Percentiles rank a stretch among this genome's conserved stretches.
Conservation (phyloP, 208 protist genomes). For the Trypanosomatidae sp. region DNA sequence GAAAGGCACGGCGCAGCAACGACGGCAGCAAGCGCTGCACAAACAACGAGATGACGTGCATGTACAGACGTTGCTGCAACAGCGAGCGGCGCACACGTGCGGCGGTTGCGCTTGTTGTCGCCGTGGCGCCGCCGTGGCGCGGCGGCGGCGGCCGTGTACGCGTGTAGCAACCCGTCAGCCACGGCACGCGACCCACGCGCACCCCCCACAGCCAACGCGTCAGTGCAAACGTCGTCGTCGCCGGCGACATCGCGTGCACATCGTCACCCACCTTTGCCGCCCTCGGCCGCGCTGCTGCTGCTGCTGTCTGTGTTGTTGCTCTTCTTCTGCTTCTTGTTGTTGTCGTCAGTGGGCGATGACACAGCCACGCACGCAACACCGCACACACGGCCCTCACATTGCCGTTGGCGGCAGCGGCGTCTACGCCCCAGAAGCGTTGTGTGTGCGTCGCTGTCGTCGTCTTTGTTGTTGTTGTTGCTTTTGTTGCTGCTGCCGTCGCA, state of each 20-base stretch:
- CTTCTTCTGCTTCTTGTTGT: no score
- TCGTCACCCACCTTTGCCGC: no score
- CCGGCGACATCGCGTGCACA: conserved; percentile 11
- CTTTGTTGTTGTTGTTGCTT: no score
- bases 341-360: no score
- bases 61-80: conserved; percentile 46
- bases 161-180: conserved; percentile 42
- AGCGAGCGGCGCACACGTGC: conserved; percentile 20
- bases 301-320: no score
- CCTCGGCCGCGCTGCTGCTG: no score
- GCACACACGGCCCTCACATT: no score
- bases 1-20: conserved; percentile 28
- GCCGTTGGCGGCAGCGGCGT: no score
- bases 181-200: conserved; percentile 40
- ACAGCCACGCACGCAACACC: no score
- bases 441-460: no score
- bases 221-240: conserved; percentile 23
- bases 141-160: neutral
- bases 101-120: conserved; percentile 1
- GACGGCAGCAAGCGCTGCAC: conserved; percentile 54
- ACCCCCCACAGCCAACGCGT: conserved; percentile 37
- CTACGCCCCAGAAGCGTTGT: no score
- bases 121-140: neutral
- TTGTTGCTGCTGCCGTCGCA: no score
- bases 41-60: conserved; percentile 57